These are phyloP conservation scores for Aechmea fasciata DNA, from an alignment of 176 grass and related monocot genomes.

Conservation along the genomic window DNA sequence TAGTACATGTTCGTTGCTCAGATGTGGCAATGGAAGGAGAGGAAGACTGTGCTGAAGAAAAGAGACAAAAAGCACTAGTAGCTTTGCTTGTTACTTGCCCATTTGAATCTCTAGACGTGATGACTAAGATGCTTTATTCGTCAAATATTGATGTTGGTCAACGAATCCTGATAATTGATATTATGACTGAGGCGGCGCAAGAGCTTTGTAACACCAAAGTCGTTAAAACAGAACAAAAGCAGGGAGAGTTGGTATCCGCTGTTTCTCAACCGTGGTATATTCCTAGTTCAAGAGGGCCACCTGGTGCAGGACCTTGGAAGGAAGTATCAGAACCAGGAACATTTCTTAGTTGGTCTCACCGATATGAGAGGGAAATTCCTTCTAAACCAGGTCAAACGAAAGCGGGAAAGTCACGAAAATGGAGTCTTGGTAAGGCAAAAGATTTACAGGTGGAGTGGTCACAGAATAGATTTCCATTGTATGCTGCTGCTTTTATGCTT, in stretches of 20 bases:
- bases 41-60: constrained; percentile 88
- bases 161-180: constrained; percentile 85
- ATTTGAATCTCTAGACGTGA: constrained; percentile 71
- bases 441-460: constrained; percentile 41
- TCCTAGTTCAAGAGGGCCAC: constrained; percentile 53
- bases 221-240: constrained; percentile 28
- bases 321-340: constrained; percentile 67
- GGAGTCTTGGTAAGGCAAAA: constrained; percentile 58
- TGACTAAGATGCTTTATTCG: constrained; percentile 85
- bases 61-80: constrained; percentile 75
- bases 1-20: constrained; percentile 85
- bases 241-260: constrained; percentile 56
- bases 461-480: constrained; percentile 83
- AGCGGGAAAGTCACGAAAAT: constrained; percentile 88
- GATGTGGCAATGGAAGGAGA: constrained; percentile 72
- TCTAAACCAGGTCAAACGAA: constrained; percentile 72
- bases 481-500: constrained; percentile 97
- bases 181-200: constrained; percentile 85
- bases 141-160: constrained; percentile 78
- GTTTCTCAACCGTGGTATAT: constrained; percentile 71
- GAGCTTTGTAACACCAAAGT: constrained; percentile 75
- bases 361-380: constrained; percentile 89
- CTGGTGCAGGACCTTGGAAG: constrained; percentile 74
- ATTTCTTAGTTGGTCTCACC: constrained; percentile 55
- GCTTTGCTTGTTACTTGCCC: constrained; percentile 72